phyloP scores from a whole-genome alignment of 108 stramenopile genomes.

The Cyclotella atomus region DNA sequence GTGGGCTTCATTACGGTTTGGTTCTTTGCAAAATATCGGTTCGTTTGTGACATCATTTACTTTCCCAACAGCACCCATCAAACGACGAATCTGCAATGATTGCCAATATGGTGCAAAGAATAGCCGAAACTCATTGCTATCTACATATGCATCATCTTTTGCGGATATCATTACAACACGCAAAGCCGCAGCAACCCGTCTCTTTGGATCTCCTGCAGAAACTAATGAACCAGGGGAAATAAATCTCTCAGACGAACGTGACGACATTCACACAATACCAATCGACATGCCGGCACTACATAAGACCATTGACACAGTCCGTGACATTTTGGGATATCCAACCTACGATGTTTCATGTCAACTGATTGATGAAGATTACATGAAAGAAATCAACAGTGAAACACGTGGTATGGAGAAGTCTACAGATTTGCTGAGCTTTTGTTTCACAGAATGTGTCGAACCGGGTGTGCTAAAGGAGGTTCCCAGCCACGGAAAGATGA shows the following conservation, averaged over 20 bases:
- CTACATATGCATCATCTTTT: neutral
- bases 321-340: slow-evolving; percentile 65
- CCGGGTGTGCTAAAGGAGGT: slow-evolving; percentile 74
- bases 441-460: slow-evolving; percentile 58
- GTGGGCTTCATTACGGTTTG: neutral
- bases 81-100: neutral
- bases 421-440: slow-evolving; percentile 91
- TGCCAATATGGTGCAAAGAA: neutral
- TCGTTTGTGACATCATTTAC: neutral
- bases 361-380: slow-evolving; percentile 72
- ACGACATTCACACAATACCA: slow-evolving; percentile 1
- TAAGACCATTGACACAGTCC: slow-evolving; percentile 52
- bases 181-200: neutral
- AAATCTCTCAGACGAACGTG: slow-evolving; percentile 30
- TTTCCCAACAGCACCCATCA: neutral
- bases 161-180: neutral
- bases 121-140: neutral
- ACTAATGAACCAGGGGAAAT: neutral
- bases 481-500: slow-evolving; percentile 52
- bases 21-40: neutral
- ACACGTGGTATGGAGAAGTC: slow-evolving; percentile 67
- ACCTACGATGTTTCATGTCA: slow-evolving; percentile 74
- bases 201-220: neutral
- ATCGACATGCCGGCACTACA: slow-evolving; percentile 33
- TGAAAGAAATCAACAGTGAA: slow-evolving; percentile 75